Percentiles rank a stretch among this genome's conserved stretches.
Evolutionary conservation across 176 grass and related monocot genomes (phyloP).

Genomic region (Rhynchospora tenuis): DNA sequence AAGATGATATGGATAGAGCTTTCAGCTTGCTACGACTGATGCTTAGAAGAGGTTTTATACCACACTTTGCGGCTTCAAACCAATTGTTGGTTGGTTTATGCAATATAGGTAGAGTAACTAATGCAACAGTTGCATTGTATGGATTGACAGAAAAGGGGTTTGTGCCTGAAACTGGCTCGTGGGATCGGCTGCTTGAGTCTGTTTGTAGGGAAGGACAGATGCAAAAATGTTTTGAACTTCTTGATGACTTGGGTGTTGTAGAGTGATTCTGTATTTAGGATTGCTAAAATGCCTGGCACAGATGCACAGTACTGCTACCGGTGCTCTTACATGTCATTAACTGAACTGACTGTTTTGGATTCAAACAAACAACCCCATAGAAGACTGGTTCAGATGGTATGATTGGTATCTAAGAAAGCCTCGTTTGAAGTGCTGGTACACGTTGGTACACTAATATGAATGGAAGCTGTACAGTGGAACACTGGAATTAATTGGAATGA

Average conservation of each 20-base stretch:
- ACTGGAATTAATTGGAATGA: neutral
- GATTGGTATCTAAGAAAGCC: neutral
- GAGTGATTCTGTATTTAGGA: constrained; percentile 5
- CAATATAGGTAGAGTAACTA: constrained; percentile 39
- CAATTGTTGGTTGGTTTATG: constrained; percentile 63
- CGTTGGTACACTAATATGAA: neutral
- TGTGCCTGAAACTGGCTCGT: constrained; percentile 51
- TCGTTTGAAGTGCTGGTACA: neutral
- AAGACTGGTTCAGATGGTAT: neutral
- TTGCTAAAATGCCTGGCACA: neutral
- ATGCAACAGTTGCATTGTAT: constrained; percentile 57
- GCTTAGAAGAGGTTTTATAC: constrained; percentile 51
- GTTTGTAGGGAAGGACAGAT: constrained; percentile 62
- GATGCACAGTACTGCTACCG: neutral
- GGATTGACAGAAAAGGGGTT: constrained; percentile 59
- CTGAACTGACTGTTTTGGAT: neutral
- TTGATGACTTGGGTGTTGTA: constrained; percentile 43
- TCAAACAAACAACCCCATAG: neutral
- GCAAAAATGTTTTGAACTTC: constrained; percentile 45
- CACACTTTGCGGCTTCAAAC: constrained; percentile 77
- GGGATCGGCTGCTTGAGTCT: constrained; percentile 41
- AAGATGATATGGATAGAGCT: constrained; percentile 57
- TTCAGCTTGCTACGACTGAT: constrained; percentile 57
- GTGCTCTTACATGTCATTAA: neutral
- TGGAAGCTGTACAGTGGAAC: neutral